phyloP scores from a whole-genome alignment of 441 rosid species.

The Bocquillonia castaneifolia region DNA sequence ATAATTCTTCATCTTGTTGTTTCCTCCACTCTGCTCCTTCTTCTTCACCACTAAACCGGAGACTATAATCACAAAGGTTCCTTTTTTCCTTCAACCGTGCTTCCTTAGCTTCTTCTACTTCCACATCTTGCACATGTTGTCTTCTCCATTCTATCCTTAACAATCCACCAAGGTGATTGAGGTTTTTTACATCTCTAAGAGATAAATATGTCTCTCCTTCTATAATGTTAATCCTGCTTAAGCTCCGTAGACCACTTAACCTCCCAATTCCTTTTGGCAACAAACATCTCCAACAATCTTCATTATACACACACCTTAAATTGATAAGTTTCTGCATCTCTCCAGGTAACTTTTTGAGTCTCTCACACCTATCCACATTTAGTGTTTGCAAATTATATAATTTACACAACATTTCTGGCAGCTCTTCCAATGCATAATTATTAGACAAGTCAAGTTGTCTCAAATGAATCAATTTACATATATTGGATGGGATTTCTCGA shows the following conservation, averaged over 20 bases:
- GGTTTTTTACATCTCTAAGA: slow-evolving; percentile 1
- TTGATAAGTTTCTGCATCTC: background rate
- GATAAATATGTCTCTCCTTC: background rate
- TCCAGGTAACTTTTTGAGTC: background rate
- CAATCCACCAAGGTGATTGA: background rate
- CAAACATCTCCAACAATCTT: background rate
- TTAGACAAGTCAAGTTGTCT: background rate
- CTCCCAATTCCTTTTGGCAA: slow-evolving; percentile 11
- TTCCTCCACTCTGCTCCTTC: background rate
- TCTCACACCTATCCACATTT: background rate
- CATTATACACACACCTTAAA: background rate
- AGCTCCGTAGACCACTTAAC: background rate
- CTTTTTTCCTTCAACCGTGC: background rate
- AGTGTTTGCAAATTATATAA: slow-evolving; percentile 10
- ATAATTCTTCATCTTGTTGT: background rate
- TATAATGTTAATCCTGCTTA: background rate
- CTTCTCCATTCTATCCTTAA: background rate
- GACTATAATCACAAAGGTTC: background rate
- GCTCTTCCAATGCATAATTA: background rate
- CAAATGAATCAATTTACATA: slow-evolving; percentile 8
- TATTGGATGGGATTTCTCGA: background rate
- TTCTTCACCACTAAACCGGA: background rate
- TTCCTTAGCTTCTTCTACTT: background rate
- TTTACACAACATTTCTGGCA: background rate
- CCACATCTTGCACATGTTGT: background rate